Base-by-base conservation (phyloP, 306 rosid genomes). In the Comarum palustre region DNA sequence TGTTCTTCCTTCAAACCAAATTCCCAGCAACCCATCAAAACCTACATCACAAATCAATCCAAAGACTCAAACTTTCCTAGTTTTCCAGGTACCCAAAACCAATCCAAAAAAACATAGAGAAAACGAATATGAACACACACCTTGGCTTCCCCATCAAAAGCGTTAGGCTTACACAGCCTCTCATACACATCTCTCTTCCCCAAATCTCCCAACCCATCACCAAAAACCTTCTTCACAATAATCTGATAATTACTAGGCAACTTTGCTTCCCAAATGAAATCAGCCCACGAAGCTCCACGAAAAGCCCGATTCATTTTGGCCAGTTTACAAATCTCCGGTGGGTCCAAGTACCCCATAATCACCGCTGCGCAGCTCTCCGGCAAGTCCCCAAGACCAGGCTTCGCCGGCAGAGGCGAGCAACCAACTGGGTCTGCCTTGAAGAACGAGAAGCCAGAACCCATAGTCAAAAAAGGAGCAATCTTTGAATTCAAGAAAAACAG, bases 251-350 rank as follows among this genome's bases (percentile, higher is more conserved):
- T 94, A 2, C 86, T 36, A 0, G 97, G 99, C 16, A 94, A 79
- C 71, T 94, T 94, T 14, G 97, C 88, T 41, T 94, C 96, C 99
- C 97, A 94, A 31, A 94, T 88, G 51, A 87, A 91, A 86, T 94
- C 96, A 0, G 99, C 95, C 82, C 81, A 80, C 2, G 99, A 88
- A 64, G 97, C 97, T 1, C 84, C 88, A 1, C 91, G 96, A 52
- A 94, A 94, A 20, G 97, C 84, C 72, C 93, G 91, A 63, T 87
- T 94, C 69, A 94, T 60, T 48, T 73, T 61, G 11, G 96, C 93
- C 63, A 94, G 77, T 50, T 76, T 80, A 70, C 97, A 91, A 75
- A 94, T 91, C 86, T 88, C 85, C 7, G 89, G 81, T 8, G 99
- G 97, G n/a, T 82, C 89, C 92, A 94, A 77, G 58, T 86, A 80